Evolutionary conservation across 305 asterid species (phyloP).

Genomic region (Fraxinus latifolia): DNA sequence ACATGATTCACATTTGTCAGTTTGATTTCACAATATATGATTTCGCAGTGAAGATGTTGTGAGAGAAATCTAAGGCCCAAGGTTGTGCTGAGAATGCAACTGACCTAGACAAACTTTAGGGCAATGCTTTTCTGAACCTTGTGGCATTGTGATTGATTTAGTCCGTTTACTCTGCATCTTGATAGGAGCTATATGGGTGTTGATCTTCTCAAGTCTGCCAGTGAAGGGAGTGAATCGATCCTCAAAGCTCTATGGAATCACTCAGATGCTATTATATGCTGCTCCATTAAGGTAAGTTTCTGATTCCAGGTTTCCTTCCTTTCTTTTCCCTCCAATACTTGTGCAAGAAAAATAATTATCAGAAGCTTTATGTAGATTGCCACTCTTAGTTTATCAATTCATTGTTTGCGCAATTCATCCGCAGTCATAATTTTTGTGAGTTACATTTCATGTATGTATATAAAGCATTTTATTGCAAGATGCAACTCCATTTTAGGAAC

Average conservation of each 20-base stretch:
- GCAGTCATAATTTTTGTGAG: background rate
- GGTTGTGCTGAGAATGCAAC: conserved; percentile 1
- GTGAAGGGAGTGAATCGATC: conserved; percentile 71
- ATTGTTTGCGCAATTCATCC: background rate
- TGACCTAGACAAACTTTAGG: background rate
- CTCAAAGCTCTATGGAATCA: conserved; percentile 83
- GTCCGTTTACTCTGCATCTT: conserved; percentile 9
- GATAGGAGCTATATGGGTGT: conserved; percentile 65
- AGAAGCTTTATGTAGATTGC: background rate
- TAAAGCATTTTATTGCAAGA: background rate
- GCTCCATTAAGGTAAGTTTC: conserved; percentile 68
- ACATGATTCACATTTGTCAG: background rate
- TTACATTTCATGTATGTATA: background rate
- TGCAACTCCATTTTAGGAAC: background rate
- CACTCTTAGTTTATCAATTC: background rate
- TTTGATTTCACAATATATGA: background rate
- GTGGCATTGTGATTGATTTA: background rate
- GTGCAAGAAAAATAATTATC: background rate
- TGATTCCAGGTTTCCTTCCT: background rate
- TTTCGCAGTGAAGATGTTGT: background rate
- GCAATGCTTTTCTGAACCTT: background rate
- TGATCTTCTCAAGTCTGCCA: conserved; percentile 60
- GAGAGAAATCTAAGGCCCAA: background rate
- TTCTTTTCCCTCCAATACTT: background rate
- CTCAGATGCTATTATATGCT: conserved; percentile 86